Evolutionary conservation across 441 rosid species (phyloP), one percentile per base, ranked within the genome.

Genomic region (Pelargonium citronellum): DNA sequence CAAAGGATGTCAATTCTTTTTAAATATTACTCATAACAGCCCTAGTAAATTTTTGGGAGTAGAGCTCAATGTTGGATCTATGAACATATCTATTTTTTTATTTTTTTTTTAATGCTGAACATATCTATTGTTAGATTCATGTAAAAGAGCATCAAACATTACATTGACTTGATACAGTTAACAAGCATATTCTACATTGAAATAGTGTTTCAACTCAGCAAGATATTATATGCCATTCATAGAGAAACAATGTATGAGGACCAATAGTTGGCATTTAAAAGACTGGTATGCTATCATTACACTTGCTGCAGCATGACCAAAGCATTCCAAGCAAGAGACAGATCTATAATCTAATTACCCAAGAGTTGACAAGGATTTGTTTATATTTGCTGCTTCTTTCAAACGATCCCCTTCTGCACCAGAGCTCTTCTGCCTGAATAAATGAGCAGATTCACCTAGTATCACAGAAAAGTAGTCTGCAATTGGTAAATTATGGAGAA

Each of bases 331-430:
- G 27, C 71, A 58, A 76, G 10, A 22, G 75, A 55, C 11, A 3
- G 64, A 46, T 55, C 49, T 66, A 24, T 43, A 37, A 27, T 74
- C 43, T 2, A 30, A 69, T 72, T 91, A 92, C 98, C 99, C 99
- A 70, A 95, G 84, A 44, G 97, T 89, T 70, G 98, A 95, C 70
- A 92, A 73, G 64, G 99, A 92, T 84, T 92, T 95, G 78, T 92
- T 92, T 72, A 89, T 95, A 67, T 76, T 92, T 75, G 98, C 95
- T 68, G 99, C 98, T 91, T 92, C 99, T 75, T 91, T 92, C 51
- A 95, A 78, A 67, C 99, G 98, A 66, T 95, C 96, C 67, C 96
- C 98, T 79, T 95, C 98, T 75, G 98, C 98, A 71, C 98, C 96
- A 68, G 95, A 92, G 78, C 89, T 87, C 82, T 95, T 95, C 79